These are phyloP conservation scores for Pseudofabraea citricarpa DNA, from an alignment of 2,329 filamentous ascomycete species.

Conservation along the genomic window DNA sequence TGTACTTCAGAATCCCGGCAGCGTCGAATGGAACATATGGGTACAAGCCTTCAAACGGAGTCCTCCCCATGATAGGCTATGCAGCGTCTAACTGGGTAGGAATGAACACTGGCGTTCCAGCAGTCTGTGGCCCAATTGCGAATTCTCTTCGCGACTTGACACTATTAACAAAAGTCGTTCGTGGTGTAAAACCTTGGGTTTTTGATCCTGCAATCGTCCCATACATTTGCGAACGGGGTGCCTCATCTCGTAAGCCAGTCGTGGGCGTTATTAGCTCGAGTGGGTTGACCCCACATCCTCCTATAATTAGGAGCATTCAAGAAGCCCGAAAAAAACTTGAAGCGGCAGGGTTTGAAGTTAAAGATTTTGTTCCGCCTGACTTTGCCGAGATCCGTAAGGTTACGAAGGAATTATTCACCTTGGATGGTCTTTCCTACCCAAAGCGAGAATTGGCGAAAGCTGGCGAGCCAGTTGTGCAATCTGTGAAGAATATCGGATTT, in stretches of 20 bases:
- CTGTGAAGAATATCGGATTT: conserved; percentile 30
- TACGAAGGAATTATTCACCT: conserved; percentile 29
- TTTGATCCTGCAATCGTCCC: conserved; percentile 27
- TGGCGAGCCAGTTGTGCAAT: conserved; percentile 28
- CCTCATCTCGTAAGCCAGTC: conserved; percentile 19
- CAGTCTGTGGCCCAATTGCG: conserved; percentile 86
- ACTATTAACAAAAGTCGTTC: conserved; percentile 73
- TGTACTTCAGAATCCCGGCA: conserved; percentile 49
- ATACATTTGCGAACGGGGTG: conserved; percentile 13
- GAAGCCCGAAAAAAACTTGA: conserved; percentile 23
- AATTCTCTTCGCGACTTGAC: conserved; percentile 73
- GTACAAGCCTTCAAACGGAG: conserved; percentile 26
- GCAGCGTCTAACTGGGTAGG: conserved; percentile 23
- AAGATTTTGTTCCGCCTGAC: conserved; percentile 27
- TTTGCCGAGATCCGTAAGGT: conserved; percentile 26
- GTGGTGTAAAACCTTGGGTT: conserved; percentile 76
- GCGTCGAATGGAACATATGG: conserved; percentile 28
- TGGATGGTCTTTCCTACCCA: conserved; percentile 31
- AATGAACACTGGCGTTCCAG: conserved; percentile 74
- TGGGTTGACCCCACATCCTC: conserved; percentile 27
- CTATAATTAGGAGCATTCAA: conserved; percentile 22
- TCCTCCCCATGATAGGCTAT: conserved; percentile 28
- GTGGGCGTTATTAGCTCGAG: conserved; percentile 26
- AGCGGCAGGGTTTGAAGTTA: conserved; percentile 25
- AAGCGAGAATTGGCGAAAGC: conserved; percentile 25